These are phyloP conservation scores for Xylaria sp. DNA, from an alignment of 2,329 filamentous ascomycete genomes.

Conservation along the genomic window DNA sequence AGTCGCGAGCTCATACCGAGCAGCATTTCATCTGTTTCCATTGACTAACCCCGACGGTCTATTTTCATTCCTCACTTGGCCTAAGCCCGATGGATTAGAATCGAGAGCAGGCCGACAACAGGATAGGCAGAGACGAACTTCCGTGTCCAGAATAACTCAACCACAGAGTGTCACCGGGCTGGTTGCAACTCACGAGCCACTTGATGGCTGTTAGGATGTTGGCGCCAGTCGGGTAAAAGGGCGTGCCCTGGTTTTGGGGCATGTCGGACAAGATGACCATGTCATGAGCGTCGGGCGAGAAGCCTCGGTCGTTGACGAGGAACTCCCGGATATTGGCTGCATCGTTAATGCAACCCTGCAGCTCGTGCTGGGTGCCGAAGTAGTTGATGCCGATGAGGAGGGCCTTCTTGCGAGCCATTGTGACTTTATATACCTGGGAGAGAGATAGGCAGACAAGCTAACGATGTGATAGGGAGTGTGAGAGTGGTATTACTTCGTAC, in stretches of 20 bases:
- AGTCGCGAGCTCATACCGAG: neutral
- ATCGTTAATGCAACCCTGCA: slow-evolving; percentile 32
- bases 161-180: slow-evolving; percentile 48
- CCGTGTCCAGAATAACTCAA: slow-evolving; percentile 57
- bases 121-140: slow-evolving; percentile 26
- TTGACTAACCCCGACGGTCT: slow-evolving; percentile 31
- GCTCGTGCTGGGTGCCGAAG: slow-evolving; percentile 21
- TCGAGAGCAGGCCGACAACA: neutral
- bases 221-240: slow-evolving; percentile 32
- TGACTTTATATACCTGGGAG: neutral
- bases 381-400: slow-evolving; percentile 32
- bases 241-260: slow-evolving; percentile 31
- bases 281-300: slow-evolving; percentile 30
- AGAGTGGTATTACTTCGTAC: neutral
- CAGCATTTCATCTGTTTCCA: neutral
- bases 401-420: slow-evolving; percentile 32
- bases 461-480: neutral
- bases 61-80: slow-evolving; percentile 41
- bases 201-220: slow-evolving; percentile 47
- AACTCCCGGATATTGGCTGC: slow-evolving; percentile 35
- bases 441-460: neutral
- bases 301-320: slow-evolving; percentile 35
- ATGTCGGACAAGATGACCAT: slow-evolving; percentile 36
- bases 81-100: slow-evolving; percentile 15
- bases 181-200: slow-evolving; percentile 47